phyloP scores from a whole-genome alignment of 176 grass and related monocot species.

The Oryza nivara region DNA sequence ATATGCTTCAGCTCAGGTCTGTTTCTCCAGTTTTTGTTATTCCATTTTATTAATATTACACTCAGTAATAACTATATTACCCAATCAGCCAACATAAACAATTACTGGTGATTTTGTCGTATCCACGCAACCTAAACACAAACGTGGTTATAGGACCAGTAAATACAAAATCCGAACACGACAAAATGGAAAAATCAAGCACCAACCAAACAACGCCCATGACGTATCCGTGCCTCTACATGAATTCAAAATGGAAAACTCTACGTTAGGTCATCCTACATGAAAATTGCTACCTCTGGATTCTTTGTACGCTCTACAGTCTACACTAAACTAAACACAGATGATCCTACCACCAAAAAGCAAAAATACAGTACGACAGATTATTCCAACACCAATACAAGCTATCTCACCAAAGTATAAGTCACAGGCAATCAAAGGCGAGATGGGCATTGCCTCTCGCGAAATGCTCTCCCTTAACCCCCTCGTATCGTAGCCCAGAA shows the following conservation, averaged over 20 bases:
- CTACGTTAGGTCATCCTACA: background rate
- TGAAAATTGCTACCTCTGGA: background rate
- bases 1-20: background rate
- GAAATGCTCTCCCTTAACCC: background rate
- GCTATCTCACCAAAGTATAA: background rate
- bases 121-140: background rate
- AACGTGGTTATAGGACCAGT: background rate
- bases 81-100: background rate
- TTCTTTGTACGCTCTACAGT: background rate
- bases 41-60: slow-evolving; percentile 1
- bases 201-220: background rate
- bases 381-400: background rate
- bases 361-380: background rate
- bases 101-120: background rate
- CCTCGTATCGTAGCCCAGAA: too few species aligned
- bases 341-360: background rate
- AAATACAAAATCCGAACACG: background rate
- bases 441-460: background rate
- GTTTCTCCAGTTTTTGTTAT: background rate
- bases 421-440: background rate
- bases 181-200: background rate
- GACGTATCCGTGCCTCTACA: background rate
- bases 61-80: background rate
- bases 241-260: background rate
- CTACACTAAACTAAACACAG: background rate